These are phyloP conservation scores for Xerocomellus chrysenteron DNA, from an alignment of 768 basidiomycete species.

Conservation along the genomic window DNA sequence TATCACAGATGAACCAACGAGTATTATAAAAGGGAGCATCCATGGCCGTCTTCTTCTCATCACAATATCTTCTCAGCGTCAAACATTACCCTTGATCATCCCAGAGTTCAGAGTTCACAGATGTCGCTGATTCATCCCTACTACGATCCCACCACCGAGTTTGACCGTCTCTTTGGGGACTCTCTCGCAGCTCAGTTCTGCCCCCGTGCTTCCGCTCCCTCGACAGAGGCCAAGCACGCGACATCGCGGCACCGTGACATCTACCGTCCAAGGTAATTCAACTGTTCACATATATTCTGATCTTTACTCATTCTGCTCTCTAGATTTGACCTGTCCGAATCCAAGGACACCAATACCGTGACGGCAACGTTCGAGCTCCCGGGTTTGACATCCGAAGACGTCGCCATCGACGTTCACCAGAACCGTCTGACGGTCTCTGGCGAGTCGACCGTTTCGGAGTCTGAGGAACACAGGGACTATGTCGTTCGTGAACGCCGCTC, in stretches of 20 bases:
- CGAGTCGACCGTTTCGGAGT: constrained; percentile 33
- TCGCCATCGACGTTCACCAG: constrained; percentile 47
- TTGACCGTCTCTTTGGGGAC: constrained; percentile 10
- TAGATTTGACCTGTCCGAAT: constrained; percentile 49
- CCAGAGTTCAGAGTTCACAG: not conserved
- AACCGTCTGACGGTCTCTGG: constrained; percentile 49
- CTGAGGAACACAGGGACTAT: constrained; percentile 38
- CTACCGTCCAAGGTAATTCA: constrained; percentile 24
- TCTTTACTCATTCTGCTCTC: not conserved
- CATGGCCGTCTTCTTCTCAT: not conserved
- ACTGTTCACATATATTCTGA: not conserved
- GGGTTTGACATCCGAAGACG: constrained; percentile 48
- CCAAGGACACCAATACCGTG: constrained; percentile 39
- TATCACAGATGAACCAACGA: not conserved
- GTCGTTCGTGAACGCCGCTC: constrained; percentile 44
- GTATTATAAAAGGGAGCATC: constrained; percentile 5
- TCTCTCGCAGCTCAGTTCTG: constrained; percentile 24
- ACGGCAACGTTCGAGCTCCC: constrained; percentile 58
- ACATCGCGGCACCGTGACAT: not conserved
- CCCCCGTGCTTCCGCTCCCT: not conserved
- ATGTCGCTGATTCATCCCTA: constrained; percentile 4
- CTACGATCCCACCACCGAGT: constrained; percentile 2
- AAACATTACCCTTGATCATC: not conserved
- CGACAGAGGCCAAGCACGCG: not conserved
- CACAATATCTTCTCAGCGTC: not conserved